Conservation (phyloP, 345 rosid species). For the Eucalyptus grandis region DNA sequence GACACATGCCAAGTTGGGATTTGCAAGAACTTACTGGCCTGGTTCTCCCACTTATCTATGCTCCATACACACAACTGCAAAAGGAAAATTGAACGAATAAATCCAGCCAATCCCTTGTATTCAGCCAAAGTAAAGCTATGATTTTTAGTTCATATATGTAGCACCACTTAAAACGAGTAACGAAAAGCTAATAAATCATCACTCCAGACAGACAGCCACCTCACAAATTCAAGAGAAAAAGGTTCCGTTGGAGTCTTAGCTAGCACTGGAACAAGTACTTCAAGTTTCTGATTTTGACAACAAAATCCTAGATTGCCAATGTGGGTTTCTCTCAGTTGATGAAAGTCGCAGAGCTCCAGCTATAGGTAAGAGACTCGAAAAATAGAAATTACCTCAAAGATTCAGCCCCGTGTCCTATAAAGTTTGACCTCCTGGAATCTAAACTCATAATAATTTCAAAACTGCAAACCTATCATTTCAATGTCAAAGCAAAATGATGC, state of each 20-base stretch:
- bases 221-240: neutral
- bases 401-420: neutral
- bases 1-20: slow-evolving; percentile 36
- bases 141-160: neutral
- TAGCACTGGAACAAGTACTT: neutral
- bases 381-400: neutral
- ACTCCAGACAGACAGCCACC: neutral
- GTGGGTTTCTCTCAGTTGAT: neutral
- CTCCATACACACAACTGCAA: slow-evolving; percentile 75
- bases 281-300: neutral
- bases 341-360: neutral
- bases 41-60: slow-evolving; percentile 84
- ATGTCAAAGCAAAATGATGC: neutral
- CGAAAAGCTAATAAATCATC: neutral
- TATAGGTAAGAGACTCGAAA: neutral
- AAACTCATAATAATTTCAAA: neutral
- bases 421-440: neutral
- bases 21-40: slow-evolving; percentile 45
- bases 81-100: neutral
- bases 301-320: neutral
- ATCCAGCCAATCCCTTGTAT: neutral
- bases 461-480: neutral
- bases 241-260: neutral
- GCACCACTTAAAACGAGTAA: neutral
- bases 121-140: neutral